Evolutionary conservation across 139 green algal species (phyloP), one percentile per base, ranked within the genome.

Genomic region (Pseudopediastrum boryanum): DNA sequence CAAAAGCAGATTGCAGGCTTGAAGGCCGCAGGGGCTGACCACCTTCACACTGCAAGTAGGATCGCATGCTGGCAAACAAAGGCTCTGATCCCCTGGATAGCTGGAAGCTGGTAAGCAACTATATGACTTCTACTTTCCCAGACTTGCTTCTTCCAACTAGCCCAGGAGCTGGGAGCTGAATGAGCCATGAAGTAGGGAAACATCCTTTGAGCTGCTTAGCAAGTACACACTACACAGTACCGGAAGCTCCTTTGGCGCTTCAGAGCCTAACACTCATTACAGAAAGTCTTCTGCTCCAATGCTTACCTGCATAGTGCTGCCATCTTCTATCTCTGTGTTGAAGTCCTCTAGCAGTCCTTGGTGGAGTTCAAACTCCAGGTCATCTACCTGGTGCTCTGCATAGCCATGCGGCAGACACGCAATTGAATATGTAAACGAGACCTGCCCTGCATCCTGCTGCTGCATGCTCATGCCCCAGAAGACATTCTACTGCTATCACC

Each of bases 301-400:
- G 12, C 84, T 12, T 78, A 92, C 91, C 88, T 92, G 71, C 0
- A 38, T n/a, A 2, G 89, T 81, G 59, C 86, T 93, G 56, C 78
- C 89, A 72, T 97, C 93, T 65, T 97, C 86, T n/a, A 80, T 77
- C 62, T 94, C 82, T 16, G 85, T 56, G 71, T 94, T 92, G 82
- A 95, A 97, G 51, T 95, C 93, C 31, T 90, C 50, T 36, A 86
- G 42, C 51, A 95, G 67, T 3, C 71, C 71, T n/a, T 90, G 86
- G 7, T 91, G 79, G 48, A 97, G 81, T 36, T 87, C 56, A 50
- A 92, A 83, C 75, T 95, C 91, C 48, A 97, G 84, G 50, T 95
- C 91, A 54, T 95, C 91, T 1, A 69, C 83, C 42, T 91, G 92
- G 67, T 93, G 89, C 72, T 94, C 91, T 96, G 84, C 38, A 69